A percentile compares a stretch with the other conserved stretches of the same genome.
Evolutionary conservation across 495 filamentous ascomycete species (phyloP).

Genomic region (Neurospora sp.): DNA sequence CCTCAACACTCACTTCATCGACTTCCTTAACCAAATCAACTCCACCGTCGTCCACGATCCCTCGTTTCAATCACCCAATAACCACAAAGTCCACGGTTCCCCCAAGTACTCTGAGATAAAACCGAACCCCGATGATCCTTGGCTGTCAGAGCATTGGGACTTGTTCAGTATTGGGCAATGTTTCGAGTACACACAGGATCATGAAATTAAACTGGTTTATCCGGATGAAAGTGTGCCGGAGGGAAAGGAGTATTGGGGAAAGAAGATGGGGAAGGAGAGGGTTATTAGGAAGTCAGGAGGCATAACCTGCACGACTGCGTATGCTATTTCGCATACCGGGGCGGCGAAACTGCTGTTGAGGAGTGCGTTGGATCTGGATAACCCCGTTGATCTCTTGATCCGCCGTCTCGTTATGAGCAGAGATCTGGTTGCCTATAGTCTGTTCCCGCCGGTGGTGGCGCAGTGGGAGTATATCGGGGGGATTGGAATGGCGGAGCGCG

Average conservation of each 20-base stretch:
- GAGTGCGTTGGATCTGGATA: constrained; percentile 8
- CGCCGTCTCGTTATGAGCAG: background rate
- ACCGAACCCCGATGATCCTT: constrained; percentile 11
- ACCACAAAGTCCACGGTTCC: background rate
- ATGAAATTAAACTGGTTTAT: constrained; percentile 5
- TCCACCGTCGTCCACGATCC: constrained; percentile 11
- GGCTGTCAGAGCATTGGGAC: constrained; percentile 14
- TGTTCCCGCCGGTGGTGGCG: constrained; percentile 10
- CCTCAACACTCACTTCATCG: constrained; percentile 10
- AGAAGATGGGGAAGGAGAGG: constrained; percentile 6
- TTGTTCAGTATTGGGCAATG: constrained; percentile 11
- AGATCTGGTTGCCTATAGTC: constrained; percentile 8
- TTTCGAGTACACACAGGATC: constrained; percentile 8
- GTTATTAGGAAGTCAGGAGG: constrained; percentile 10
- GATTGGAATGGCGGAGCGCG: constrained; percentile 10
- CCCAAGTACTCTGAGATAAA: background rate
- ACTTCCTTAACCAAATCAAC: constrained; percentile 10
- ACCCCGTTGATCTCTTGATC: constrained; percentile 11
- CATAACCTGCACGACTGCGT: constrained; percentile 10
- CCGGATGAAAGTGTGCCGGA: background rate
- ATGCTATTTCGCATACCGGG: constrained; percentile 12
- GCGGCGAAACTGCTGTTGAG: constrained; percentile 11
- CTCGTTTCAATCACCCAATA: constrained; percentile 1
- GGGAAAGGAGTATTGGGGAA: constrained; percentile 6
- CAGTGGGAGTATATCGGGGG: constrained; percentile 13